Percentiles rank a stretch among this genome's conserved stretches.
These are phyloP conservation scores for Aspergillus nanangensis DNA, from an alignment of 495 filamentous ascomycete genomes.

Conservation along the genomic window DNA sequence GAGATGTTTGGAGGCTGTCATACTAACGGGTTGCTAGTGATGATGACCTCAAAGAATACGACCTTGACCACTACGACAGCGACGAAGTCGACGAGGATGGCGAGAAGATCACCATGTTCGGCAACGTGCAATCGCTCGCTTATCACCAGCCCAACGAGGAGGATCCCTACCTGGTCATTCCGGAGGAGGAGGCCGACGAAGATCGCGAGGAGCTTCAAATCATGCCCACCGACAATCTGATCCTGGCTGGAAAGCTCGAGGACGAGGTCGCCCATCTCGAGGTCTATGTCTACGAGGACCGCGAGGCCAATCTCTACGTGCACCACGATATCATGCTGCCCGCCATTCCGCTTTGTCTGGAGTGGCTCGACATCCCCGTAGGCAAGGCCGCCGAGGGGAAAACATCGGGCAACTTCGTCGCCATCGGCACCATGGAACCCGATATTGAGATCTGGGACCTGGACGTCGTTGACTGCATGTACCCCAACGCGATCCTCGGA, in stretches of 20 bases:
- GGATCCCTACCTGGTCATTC: slow-evolving; percentile 92
- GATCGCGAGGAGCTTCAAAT: slow-evolving; percentile 95
- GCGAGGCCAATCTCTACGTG: slow-evolving; percentile 91
- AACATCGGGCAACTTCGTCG: slow-evolving; percentile 76
- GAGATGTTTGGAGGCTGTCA: too few species aligned
- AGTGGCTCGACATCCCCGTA: slow-evolving; percentile 90
- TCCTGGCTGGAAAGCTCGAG: slow-evolving; percentile 89
- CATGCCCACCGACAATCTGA: slow-evolving; percentile 82
- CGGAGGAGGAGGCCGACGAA: slow-evolving; percentile 69
- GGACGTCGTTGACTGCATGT: slow-evolving; percentile 93
- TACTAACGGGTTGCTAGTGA: slow-evolving; percentile 34
- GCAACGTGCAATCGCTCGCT: slow-evolving; percentile 85
- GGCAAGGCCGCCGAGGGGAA: slow-evolving; percentile 57
- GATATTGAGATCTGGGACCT: slow-evolving; percentile 99
- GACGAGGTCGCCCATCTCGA: slow-evolving; percentile 96
- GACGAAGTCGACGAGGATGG: slow-evolving; percentile 64
- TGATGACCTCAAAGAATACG: slow-evolving; percentile 89
- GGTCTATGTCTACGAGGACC: slow-evolving; percentile 95
- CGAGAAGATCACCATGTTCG: slow-evolving; percentile 85
- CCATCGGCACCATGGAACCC: slow-evolving; percentile 93
- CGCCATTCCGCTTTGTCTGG: slow-evolving; percentile 88
- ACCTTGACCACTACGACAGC: slow-evolving; percentile 91
- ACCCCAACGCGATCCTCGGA: slow-evolving; percentile 95
- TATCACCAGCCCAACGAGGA: slow-evolving; percentile 91
- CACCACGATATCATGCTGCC: slow-evolving; percentile 99